Conservation (phyloP, 495 filamentous ascomycete species). For the Neurospora sp. region DNA sequence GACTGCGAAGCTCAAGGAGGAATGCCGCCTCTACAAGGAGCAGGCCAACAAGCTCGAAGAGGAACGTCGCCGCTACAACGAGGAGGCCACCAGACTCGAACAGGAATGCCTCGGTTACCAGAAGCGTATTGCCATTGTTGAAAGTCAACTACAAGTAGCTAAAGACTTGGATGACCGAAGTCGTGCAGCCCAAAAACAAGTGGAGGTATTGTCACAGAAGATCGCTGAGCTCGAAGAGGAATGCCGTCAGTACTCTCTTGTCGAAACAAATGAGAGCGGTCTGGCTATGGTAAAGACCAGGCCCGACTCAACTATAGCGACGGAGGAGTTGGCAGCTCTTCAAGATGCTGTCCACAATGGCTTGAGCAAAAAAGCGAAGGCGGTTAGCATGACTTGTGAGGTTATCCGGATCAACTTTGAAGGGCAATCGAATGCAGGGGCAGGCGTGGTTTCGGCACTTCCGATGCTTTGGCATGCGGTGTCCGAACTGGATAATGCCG, state of each 20-base stretch:
- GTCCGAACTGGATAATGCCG: neutral
- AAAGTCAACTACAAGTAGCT: neutral
- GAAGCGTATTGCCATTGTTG: neutral
- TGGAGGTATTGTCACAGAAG: neutral
- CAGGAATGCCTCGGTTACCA: neutral
- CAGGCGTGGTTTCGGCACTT: neutral
- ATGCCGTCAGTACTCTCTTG: neutral
- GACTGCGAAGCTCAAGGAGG: neutral
- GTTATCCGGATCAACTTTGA: neutral
- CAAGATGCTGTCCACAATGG: neutral
- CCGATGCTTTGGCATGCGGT: neutral
- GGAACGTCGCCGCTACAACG: neutral
- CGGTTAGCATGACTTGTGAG: neutral
- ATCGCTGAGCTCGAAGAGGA: neutral
- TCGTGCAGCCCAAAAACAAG: neutral
- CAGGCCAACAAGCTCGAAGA: neutral
- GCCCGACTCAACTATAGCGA: neutral
- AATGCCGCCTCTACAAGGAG: neutral
- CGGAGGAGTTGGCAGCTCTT: neutral
- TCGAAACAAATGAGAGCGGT: neutral
- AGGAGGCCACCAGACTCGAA: neutral
- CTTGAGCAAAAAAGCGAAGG: neutral
- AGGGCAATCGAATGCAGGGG: neutral
- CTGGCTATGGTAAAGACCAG: neutral
- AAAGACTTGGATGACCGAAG: neutral